These are phyloP conservation scores for Tricholoma bakamatsutake DNA, from an alignment of 768 basidiomycete species.

Conservation along the genomic window DNA sequence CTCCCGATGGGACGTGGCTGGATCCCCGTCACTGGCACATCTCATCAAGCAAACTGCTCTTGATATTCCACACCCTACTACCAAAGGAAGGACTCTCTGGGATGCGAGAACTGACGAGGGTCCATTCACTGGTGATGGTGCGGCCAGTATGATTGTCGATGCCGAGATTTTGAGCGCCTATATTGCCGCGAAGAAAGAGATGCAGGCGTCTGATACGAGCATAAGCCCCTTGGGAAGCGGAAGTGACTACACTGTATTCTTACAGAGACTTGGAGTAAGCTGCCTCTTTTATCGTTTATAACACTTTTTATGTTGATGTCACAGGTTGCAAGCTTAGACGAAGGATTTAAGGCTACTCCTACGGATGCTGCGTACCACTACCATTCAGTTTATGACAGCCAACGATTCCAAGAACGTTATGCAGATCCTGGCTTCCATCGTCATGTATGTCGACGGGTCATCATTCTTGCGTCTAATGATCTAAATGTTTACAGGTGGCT, in stretches of 20 bases:
- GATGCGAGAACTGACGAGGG: slow-evolving; percentile 65
- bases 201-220: slow-evolving; percentile 31
- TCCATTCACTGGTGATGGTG: slow-evolving; percentile 30
- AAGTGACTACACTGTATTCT: slow-evolving; percentile 88
- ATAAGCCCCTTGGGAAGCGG: slow-evolving; percentile 73
- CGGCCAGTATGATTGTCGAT: slow-evolving; percentile 27
- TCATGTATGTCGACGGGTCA: slow-evolving; percentile 42
- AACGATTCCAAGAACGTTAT: slow-evolving; percentile 68
- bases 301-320: background rate
- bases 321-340: slow-evolving; percentile 38
- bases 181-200: slow-evolving; percentile 26
- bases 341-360: slow-evolving; percentile 34
- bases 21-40: slow-evolving; percentile 80
- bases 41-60: slow-evolving; percentile 64
- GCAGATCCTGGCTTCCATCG: slow-evolving; percentile 72
- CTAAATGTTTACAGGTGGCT: slow-evolving; percentile 38
- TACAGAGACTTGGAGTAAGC: slow-evolving; percentile 62
- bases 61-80: slow-evolving; percentile 69
- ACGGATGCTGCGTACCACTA: slow-evolving; percentile 72
- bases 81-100: slow-evolving; percentile 65
- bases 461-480: background rate
- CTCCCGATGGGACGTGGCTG: slow-evolving; percentile 48
- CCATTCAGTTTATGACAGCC: slow-evolving; percentile 69
- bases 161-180: slow-evolving; percentile 36
- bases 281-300: background rate